Conservation (phyloP, 1,284 basidiomycete species). For the Cystobasidiaceae sp. region DNA sequence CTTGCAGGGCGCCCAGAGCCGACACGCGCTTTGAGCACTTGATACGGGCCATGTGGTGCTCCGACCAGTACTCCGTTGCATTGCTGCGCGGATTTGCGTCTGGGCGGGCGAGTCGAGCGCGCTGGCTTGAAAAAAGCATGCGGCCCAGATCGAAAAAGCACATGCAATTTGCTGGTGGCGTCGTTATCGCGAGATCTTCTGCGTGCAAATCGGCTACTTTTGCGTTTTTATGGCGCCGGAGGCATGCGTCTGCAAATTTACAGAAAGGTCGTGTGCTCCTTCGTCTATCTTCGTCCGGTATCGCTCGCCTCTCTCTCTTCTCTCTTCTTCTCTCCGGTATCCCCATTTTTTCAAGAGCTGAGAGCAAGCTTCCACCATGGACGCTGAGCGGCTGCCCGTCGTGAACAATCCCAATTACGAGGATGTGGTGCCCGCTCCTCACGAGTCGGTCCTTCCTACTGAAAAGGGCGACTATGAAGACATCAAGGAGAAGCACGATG, state of each 20-base stretch:
- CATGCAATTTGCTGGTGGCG: slow-evolving; percentile 7
- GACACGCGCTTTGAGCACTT: too few species aligned
- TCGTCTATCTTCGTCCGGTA: too few species aligned
- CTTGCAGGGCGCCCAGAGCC: too few species aligned
- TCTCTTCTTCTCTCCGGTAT: background rate
- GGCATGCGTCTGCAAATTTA: background rate
- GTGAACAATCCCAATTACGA: background rate
- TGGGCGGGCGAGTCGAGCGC: background rate
- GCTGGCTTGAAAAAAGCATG: slow-evolving; percentile 1
- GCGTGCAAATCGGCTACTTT: background rate
- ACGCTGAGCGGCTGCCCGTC: slow-evolving; percentile 9
- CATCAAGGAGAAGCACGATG: slow-evolving; percentile 19
- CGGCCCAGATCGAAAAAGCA: slow-evolving; percentile 3
- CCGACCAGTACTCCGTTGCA: too few species aligned
- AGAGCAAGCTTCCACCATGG: background rate
- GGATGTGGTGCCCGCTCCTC: slow-evolving; percentile 8
- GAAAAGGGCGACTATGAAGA: slow-evolving; percentile 30
- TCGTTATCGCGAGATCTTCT: slow-evolving; percentile 21
- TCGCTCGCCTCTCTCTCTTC: background rate
- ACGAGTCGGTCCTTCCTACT: slow-evolving; percentile 1
- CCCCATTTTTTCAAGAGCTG: background rate
- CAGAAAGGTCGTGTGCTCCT: too few species aligned
- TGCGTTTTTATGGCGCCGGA: background rate
- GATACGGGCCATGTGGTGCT: too few species aligned
- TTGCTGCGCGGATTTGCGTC: too few species aligned